Evolutionary conservation across 2,329 filamentous ascomycete species (phyloP).

Genomic region (Pseudocercospora macadamiae): DNA sequence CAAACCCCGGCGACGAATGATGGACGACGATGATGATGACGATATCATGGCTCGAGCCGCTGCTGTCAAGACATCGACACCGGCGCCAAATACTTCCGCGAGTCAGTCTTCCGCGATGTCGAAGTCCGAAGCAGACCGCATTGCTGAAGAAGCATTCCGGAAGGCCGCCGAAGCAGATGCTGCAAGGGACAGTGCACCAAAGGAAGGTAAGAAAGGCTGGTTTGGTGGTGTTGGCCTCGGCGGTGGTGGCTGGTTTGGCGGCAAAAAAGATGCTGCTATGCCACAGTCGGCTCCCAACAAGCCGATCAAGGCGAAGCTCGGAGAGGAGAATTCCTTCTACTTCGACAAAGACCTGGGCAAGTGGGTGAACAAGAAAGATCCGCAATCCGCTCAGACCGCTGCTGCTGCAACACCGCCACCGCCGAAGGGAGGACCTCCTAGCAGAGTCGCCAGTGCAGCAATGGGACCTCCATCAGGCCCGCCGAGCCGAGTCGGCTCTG

Average conservation of each 20-base stretch:
- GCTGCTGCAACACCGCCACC: slow-evolving; percentile 70
- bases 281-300: slow-evolving; percentile 57
- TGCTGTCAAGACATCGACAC: slow-evolving; percentile 44
- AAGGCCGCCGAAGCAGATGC: slow-evolving; percentile 76
- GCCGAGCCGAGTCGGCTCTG: slow-evolving; percentile 32
- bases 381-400: slow-evolving; percentile 59
- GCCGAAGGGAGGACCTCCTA: slow-evolving; percentile 62
- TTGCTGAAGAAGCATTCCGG: slow-evolving; percentile 82
- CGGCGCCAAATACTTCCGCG: slow-evolving; percentile 8
- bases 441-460: slow-evolving; percentile 57
- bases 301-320: slow-evolving; percentile 91
- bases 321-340: slow-evolving; percentile 88
- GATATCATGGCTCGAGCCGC: slow-evolving; percentile 47
- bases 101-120: slow-evolving; percentile 7
- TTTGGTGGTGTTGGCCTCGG: slow-evolving; percentile 52
- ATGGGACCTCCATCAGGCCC: slow-evolving; percentile 55
- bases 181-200: slow-evolving; percentile 59
- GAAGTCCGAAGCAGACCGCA: slow-evolving; percentile 59
- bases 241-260: slow-evolving; percentile 75
- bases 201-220: slow-evolving; percentile 56
- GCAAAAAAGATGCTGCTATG: slow-evolving; percentile 62
- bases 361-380: slow-evolving; percentile 93
- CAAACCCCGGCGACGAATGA: slow-evolving; percentile 63
- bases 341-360: slow-evolving; percentile 96
- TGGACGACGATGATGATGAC: slow-evolving; percentile 80